phyloP scores from a whole-genome alignment of 352 stramenopile species.

The Pythium dissotocum region DNA sequence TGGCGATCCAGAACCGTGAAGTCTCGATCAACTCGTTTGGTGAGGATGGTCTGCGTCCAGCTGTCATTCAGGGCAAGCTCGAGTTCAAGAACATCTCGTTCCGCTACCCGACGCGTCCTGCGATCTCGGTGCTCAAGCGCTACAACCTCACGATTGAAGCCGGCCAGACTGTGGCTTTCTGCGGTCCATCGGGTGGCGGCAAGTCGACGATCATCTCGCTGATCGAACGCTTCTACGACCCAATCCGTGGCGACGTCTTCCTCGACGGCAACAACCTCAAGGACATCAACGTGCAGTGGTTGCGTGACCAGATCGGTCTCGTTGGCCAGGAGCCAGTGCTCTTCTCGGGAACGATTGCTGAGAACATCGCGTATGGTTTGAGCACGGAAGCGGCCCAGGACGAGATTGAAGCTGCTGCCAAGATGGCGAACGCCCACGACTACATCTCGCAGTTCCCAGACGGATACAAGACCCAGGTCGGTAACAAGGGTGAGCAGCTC shows the following conservation, averaged over 20 bases:
- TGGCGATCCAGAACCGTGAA: slow-evolving; percentile 1
- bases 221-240: slow-evolving; percentile 69
- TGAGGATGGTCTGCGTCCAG: slow-evolving; percentile 18
- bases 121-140: slow-evolving; percentile 68
- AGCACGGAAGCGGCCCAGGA: slow-evolving; percentile 1
- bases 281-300: slow-evolving; percentile 53
- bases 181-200: slow-evolving; percentile 7
- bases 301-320: slow-evolving; percentile 61
- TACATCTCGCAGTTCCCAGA: slow-evolving; percentile 75
- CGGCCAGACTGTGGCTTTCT: slow-evolving; percentile 56
- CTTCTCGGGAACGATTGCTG: slow-evolving; percentile 40
- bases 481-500: slow-evolving; percentile 29
- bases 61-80: slow-evolving; percentile 31
- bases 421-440: slow-evolving; percentile 25
- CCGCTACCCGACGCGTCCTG: slow-evolving; percentile 62
- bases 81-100: slow-evolving; percentile 70
- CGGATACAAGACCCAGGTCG: slow-evolving; percentile 47
- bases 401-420: slow-evolving; percentile 62
- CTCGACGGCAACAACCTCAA: slow-evolving; percentile 75
- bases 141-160: slow-evolving; percentile 78
- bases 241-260: slow-evolving; percentile 45
- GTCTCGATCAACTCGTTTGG: slow-evolving; percentile 40
- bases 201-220: slow-evolving; percentile 22
- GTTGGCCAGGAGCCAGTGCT: slow-evolving; percentile 41
- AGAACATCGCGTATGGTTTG: slow-evolving; percentile 60